Evolutionary conservation across 192 early-diverging fungal species (phyloP), one percentile per base, ranked within the genome.

Genomic region (Entomortierella lignicola): DNA sequence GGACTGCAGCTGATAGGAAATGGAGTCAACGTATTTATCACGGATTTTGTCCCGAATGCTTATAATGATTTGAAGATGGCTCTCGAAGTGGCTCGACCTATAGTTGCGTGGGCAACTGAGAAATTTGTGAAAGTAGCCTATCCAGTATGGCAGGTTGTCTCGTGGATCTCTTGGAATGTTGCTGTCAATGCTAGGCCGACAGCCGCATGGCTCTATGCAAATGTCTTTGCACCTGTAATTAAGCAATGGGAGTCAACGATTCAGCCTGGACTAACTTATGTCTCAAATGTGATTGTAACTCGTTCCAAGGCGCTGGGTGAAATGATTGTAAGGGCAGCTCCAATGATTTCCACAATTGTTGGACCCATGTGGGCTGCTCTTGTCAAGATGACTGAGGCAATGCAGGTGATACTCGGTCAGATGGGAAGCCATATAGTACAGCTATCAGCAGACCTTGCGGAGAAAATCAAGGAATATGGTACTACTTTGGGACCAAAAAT

Each of bases 41-140:
- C 60, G 15, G 75, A 79, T 11, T 51, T 79, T 25, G 50, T 79
- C 1, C 75, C 75, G 8, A 70, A 70, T 58, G 67, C 67, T 4
- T 79, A 79, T 41, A 32, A 42, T 18, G 75, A 79, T 37, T 32
- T 79, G 20, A 70, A 55, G 63, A 66, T 10, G 23, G 75, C 67
- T 1, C 63, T 79, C 4, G 62, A 70, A 7, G 20, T 79, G 8
- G 75, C 68, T 4, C 55, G 62, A 8, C 75, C 67, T 2, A 26
- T 79, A 4, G 75, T 70, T 2, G 67, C 55, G 4, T 70, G 75
- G 75, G 31, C 60, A 30, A 30, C 66, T 8, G 67, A 44, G 27
- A 65, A 70, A 56, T 59, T 79, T 52, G 30, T 79, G 8, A 53
- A 18, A 30, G 18, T 70, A 4, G 48, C 30, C 17, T 48, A 64